Base-by-base conservation (phyloP, 163 green algal species). In the Volvox carteri region DNA sequence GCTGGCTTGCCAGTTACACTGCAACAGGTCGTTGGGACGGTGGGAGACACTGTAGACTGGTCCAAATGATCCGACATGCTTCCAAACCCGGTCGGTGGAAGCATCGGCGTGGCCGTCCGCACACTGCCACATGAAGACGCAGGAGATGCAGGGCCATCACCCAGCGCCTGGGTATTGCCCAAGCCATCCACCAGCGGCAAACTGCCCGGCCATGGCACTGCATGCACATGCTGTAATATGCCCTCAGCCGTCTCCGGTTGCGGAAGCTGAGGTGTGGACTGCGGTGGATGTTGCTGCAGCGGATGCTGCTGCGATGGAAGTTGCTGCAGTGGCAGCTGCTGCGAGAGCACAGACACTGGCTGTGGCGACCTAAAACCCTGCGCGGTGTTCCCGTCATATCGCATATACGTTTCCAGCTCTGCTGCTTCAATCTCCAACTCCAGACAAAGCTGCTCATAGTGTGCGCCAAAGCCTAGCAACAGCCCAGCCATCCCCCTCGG, bases 351-450 rank as follows among this genome's bases (percentile, higher is more conserved):
- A 23, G 44, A 46, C 3, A 41, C 39, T 19, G 14, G 1, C 70
- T 37, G 25, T 23, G 70, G 6, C 23, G 41, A 37, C 14, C 23
- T 46, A 23, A 80, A 62, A 9, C 28, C 21, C 68, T 77, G 68
- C 35, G 12, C 9, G 7, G 30, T 9, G 30, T 28, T 46, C 44
- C 23, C 44, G 25, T 80, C 42, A 21, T 80, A 42, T 6, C 42
- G 73, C 33, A 18, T 42, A 6, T 65, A 28, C 73, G 39, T 25
- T 42, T 80, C 73, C 9, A 80, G 41, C 44, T 80, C 73, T 12
- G 44, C 73, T 8, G 73, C 73, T 28, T 60, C 73, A 11, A 80
- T 80, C 44, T 80, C 73, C 41, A 78, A 30, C 39, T 78, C 70
- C 70, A 78, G 39, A 42, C 54, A 14, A 35, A 37, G 12, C 14